A percentile compares a stretch with the other conserved stretches of the same genome.
phyloP scores from a whole-genome alignment of 805 yeast genomes.

The Saturnispora sekii region DNA sequence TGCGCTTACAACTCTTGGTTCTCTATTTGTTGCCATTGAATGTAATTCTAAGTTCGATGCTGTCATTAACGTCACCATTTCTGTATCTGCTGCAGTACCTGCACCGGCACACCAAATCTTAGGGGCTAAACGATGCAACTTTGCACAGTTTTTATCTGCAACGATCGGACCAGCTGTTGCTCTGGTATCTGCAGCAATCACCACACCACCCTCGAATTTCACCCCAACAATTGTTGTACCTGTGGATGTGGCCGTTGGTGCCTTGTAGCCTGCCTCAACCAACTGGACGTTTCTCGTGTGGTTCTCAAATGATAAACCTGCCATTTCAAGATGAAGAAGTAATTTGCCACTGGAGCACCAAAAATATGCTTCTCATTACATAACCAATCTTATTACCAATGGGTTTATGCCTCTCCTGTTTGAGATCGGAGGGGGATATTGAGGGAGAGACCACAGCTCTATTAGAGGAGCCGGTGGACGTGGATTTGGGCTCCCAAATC shows the following conservation, averaged over 20 bases:
- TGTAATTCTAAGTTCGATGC: constrained; percentile 88
- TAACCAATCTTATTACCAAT: constrained; percentile 11
- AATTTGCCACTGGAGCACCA: constrained; percentile 8
- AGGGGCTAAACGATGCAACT: constrained; percentile 82
- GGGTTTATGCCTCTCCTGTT: constrained; percentile 29
- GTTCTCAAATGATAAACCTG: constrained; percentile 89
- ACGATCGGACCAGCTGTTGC: constrained; percentile 96
- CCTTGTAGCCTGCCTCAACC: constrained; percentile 54
- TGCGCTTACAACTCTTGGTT: constrained; percentile 90
- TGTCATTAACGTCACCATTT: constrained; percentile 91
- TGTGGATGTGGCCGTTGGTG: constrained; percentile 89
- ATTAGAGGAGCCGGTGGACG: constrained; percentile 1
- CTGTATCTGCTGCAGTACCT: constrained; percentile 99
- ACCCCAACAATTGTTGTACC: constrained; percentile 99
- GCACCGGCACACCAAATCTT: constrained; percentile 99
- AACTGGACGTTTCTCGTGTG: constrained; percentile 79
- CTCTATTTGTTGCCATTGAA: constrained; percentile 64
- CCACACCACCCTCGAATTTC: constrained; percentile 86
- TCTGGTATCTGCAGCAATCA: constrained; percentile 97
- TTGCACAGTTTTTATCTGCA: constrained; percentile 97
- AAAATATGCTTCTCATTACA: not conserved
- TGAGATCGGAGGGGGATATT: constrained; percentile 8
- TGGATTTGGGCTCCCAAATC: constrained; percentile 1
- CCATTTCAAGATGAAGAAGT: constrained; percentile 37
- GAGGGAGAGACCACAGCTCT: too few relatives aligned